Base-by-base conservation (phyloP, 2,329 filamentous ascomycete species). In the Monilinia fructicola region DNA sequence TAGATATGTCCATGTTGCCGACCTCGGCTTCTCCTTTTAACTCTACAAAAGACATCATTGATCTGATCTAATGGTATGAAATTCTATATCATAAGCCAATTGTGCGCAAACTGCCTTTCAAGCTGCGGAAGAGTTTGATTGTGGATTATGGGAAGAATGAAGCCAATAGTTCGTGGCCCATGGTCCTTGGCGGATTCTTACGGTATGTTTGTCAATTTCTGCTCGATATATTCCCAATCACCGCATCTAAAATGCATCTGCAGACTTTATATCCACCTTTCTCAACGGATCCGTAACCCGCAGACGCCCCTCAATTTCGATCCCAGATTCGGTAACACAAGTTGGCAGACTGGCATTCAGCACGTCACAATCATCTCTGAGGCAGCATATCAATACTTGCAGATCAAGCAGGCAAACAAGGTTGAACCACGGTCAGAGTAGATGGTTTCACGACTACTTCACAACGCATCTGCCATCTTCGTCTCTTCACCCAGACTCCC, bases 391-490 rank as follows among this genome's bases (percentile, higher is more conserved):
- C 31, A 64, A 48, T 67, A 26, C 12, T 46, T 50, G 44, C 58
- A 46, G 11, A 54, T 62, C 42, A 52, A 64, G 48, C 31, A 28
- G 63, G 59, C 56, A 59, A 68, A 28, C 46, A 35, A n/a, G 63
- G 23, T 63, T 56, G 60, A 23, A 50, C 10, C 69, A 64, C 44
- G 40, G 50, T 54, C 68, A 65, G 60, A 67, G 48, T 28, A 73
- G 74, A 23, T 50, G 71, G 52, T 98, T 98, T 78, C 93, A 97
- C 81, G 93, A 96, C 73, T 98, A 99, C 81, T 99, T 99, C 78
- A 92, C 98, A 68, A 97, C 95, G 11, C 92, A 97, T 77, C 85
- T 99, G 1, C 94, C 95, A 5, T 96, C 93, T 23, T 96, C 93
- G 18, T 97, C 93, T 4, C 84, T 97, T 54, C 91, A 97, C 73